phyloP scores from a whole-genome alignment of 106 monocot species.

The Dactylorhiza incarnata region DNA sequence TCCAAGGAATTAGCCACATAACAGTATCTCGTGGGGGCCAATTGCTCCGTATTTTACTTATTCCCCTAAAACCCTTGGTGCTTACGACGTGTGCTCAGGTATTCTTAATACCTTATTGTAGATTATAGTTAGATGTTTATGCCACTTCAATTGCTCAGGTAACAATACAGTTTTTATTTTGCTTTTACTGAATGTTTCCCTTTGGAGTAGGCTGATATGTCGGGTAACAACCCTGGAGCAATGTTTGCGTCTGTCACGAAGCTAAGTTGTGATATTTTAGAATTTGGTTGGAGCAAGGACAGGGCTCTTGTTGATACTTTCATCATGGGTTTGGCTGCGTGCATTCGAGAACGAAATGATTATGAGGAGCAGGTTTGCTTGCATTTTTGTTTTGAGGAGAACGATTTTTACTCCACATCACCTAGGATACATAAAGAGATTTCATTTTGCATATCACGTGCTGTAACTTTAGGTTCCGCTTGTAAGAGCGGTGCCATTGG shows the following conservation, averaged over 20 bases:
- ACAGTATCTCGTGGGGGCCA: slow-evolving; percentile 88
- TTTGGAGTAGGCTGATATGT: slow-evolving; percentile 66
- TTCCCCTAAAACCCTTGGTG: slow-evolving; percentile 91
- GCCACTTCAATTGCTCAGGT: not conserved
- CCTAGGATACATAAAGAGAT: not conserved
- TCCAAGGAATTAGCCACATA: slow-evolving; percentile 77
- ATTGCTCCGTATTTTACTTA: slow-evolving; percentile 71
- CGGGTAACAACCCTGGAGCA: slow-evolving; percentile 60
- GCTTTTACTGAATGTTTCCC: not conserved
- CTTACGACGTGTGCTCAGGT: slow-evolving; percentile 84
- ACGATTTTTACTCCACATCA: not conserved
- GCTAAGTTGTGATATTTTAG: slow-evolving; percentile 91
- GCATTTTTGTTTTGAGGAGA: not conserved
- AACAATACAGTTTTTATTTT: not conserved
- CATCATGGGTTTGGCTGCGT: slow-evolving; percentile 93
- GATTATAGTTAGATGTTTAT: not conserved
- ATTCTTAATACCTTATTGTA: slow-evolving; percentile 6
- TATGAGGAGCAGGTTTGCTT: slow-evolving; percentile 73
- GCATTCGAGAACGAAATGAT: slow-evolving; percentile 88
- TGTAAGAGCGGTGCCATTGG: too few relatives aligned
- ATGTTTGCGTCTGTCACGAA: slow-evolving; percentile 82
- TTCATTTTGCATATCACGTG: not conserved
- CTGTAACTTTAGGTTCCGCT: not conserved
- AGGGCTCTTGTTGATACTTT: slow-evolving; percentile 96
- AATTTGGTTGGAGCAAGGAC: slow-evolving; percentile 97